Conservation (phyloP, 345 rosid species). For the Syzygium aqueum region DNA sequence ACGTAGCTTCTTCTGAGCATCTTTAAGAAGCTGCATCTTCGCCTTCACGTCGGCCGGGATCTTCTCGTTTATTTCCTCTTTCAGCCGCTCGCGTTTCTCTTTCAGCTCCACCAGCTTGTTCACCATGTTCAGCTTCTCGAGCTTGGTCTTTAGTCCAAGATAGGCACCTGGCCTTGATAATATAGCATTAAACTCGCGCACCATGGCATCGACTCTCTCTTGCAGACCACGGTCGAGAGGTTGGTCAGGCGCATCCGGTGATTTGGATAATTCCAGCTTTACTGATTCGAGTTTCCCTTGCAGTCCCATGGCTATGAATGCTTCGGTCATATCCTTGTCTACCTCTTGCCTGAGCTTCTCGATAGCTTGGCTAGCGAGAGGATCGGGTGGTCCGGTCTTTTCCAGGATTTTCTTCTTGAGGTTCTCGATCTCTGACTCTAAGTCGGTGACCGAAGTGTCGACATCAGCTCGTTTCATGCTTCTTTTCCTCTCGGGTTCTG, state of each 20-base stretch:
- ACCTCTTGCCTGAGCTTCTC: constrained; percentile 31
- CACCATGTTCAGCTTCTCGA: constrained; percentile 57
- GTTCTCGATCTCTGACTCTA: constrained; percentile 54
- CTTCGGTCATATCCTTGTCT: constrained; percentile 37
- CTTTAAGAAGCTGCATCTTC: neutral
- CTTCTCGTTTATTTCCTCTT: constrained; percentile 17
- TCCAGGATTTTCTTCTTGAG: constrained; percentile 57
- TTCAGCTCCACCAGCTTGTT: constrained; percentile 29
- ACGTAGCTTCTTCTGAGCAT: neutral
- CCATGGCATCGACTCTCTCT: neutral
- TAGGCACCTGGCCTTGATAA: neutral
- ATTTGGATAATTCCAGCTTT: neutral
- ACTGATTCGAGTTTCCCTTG: constrained; percentile 9
- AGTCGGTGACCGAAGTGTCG: constrained; percentile 27
- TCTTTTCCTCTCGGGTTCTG: constrained; percentile 50
- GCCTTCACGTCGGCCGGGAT: neutral
- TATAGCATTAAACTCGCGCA: neutral
- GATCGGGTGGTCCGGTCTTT: constrained; percentile 8
- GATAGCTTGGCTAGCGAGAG: constrained; percentile 5
- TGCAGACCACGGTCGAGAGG: constrained; percentile 23
- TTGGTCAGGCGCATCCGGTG: constrained; percentile 18
- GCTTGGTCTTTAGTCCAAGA: constrained; percentile 39
- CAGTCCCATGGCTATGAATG: constrained; percentile 47
- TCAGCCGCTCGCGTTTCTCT: constrained; percentile 41
- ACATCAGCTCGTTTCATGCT: constrained; percentile 58